Base-by-base conservation (phyloP, 257 asterid species). In the Eustoma russellianum region DNA sequence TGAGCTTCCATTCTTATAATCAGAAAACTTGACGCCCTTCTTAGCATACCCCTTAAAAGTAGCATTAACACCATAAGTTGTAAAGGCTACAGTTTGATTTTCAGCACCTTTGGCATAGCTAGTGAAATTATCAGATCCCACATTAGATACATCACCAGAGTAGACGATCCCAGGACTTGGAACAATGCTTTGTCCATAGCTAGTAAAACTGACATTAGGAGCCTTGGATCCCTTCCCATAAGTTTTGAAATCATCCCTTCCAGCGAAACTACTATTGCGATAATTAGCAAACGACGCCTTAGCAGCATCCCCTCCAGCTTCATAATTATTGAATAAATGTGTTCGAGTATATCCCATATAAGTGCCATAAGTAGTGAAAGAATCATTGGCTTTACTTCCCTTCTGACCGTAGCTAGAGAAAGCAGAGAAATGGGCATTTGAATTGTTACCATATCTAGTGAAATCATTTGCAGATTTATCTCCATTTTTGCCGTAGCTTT, bases 401-500 rank as follows among this genome's bases (percentile, higher is more conserved):
- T 38, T 60, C 50, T 77, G 73, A 30, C 94, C 96, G 64, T 86
- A 90, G 38, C 79, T 90, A 30, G 54, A 46, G 70, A 91, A 91
- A 0, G 50, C 61, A 11, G 96, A 83, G 5, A 81, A 82, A 2
- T 83, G 15, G 18, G 77, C 88, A 53, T 91, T 91, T 2, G 98
- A 55, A 17, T 63, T 55, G 0, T 70, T 75, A 5, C 87, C 94
- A 63, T 91, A 91, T 75, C 75, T 57, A 19, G 60, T 43, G 84
- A 91, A 91, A 5, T 15, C 69, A 33, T 74, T 77, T 52, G n/a
- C 56, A 13, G 83, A 94, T 18, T 81, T 89, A 28, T 83, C 84
- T n/a, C 80, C 89, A 60, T 73, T 75, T 52, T 83, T 78, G 19
- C 88, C 97, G 61, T 90, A 90, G 74, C 73, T 82, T 41, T 68